Base-by-base conservation (phyloP, 2,329 filamentous ascomycete species). In the Beauveria pseudobassiana region DNA sequence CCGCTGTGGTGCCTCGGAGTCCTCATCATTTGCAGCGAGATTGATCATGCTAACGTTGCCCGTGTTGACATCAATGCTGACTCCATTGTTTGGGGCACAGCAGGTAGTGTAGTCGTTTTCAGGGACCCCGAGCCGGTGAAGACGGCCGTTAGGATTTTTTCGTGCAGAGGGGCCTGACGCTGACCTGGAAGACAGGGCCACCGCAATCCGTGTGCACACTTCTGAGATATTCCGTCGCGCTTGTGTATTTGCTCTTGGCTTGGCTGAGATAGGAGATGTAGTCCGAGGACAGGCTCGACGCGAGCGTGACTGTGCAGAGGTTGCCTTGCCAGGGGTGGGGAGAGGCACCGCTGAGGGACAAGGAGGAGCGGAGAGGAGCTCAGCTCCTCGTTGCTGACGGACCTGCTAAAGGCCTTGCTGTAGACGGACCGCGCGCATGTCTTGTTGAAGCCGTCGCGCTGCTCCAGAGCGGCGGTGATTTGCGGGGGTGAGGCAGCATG, bases 281-380 rank as follows among this genome's bases (percentile, higher is more conserved):
- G 40, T 51, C 58, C 20, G 42, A 26, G 3, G 49, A 53, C 8
- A 60, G 58, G 40, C 58, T 60, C 7, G 58, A 43, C 6, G 58
- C 26, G 24, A 60, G 49, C 7, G 58, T 60, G 49, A 60, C 58
- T 24, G 58, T 60, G 58, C 58, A 60, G 40, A 60, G 50, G 48
- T 60, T 48, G 40, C 34, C 40, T 6, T 53, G 42, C 38, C 42
- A 42, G 24, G 26, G n/a, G 40, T 26, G 38, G 1, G 48, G 12
- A 18, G 49, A 14, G 18, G 28, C 42, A 7, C 38, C 14, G 38
- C 38, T 43, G 57, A 22, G 24, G 18, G 38, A 46, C 12, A 51
- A n/a, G 38, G 48, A 50, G 38, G 57, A 59, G 48, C 38, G 38
- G 24, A 59, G 34, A 48, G 16, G 57, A 18, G 18, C 34, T 26